A percentile compares a stretch with the other conserved stretches of the same genome.
Evolutionary conservation across 2,329 filamentous ascomycete genomes (phyloP).

Genomic region (Aspergillus aculeatus): DNA sequence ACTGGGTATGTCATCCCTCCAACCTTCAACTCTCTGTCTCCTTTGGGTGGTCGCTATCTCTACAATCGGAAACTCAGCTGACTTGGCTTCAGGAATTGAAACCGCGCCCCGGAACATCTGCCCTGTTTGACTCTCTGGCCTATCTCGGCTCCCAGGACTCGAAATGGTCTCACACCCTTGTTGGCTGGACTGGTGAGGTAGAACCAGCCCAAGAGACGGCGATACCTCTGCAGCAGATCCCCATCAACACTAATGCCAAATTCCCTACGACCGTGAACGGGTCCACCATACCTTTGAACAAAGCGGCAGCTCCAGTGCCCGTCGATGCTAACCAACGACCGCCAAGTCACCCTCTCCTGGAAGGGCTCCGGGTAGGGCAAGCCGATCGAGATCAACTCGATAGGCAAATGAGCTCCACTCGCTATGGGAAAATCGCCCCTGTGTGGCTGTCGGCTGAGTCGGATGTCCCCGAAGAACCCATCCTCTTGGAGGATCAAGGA

Average conservation of each 20-base stretch:
- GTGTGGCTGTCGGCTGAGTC: constrained; percentile 84
- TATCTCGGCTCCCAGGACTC: constrained; percentile 81
- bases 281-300: constrained; percentile 56
- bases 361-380: constrained; percentile 69
- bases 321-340: constrained; percentile 61
- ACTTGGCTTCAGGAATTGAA: constrained; percentile 62
- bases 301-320: constrained; percentile 76
- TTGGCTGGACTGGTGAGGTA: constrained; percentile 94
- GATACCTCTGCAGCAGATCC: constrained; percentile 31
- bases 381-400: constrained; percentile 73
- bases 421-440: constrained; percentile 75
- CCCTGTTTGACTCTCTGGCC: constrained; percentile 86
- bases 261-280: constrained; percentile 33
- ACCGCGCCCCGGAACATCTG: constrained; percentile 80
- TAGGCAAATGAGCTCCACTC: constrained; percentile 67
- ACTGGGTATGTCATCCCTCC: constrained; percentile 51
- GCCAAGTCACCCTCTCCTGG: constrained; percentile 58
- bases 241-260: constrained; percentile 27
- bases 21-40: not conserved
- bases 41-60: not conserved
- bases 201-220: constrained; percentile 44
- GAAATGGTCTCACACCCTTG: constrained; percentile 86
- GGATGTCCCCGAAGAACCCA: constrained; percentile 65
- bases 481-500: constrained; percentile 75
- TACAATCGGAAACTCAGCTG: constrained; percentile 6